Percentiles rank a stretch among this genome's conserved stretches.
phyloP scores from a whole-genome alignment of 345 rosid genomes.

The Aethionema arabicum region DNA sequence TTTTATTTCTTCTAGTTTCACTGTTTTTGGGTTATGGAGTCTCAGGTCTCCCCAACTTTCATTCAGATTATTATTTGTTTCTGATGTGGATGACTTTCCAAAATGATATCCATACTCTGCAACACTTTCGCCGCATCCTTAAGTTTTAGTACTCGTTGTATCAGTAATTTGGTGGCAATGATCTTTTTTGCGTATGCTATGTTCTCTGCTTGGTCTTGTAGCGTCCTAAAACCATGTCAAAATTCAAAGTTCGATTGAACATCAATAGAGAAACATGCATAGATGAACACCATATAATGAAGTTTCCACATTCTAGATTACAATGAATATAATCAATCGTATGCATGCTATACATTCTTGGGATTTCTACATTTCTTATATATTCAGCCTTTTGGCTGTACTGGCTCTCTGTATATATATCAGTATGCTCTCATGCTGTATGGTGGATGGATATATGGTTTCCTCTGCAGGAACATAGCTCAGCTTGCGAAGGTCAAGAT shows the following conservation, averaged over 20 bases:
- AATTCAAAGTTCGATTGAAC: neutral
- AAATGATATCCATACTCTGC: conserved; percentile 7
- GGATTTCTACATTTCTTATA: conserved; percentile 7
- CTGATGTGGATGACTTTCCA: neutral
- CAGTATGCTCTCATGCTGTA: conserved; percentile 5
- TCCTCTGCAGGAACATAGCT: conserved; percentile 68
- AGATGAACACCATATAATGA: conserved; percentile 2
- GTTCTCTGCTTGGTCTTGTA: conserved; percentile 7
- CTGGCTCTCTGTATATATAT: neutral
- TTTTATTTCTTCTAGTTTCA: conserved; percentile 1
- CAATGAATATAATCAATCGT: conserved; percentile 3
- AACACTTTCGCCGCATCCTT: conserved; percentile 1
- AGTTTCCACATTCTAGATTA: neutral
- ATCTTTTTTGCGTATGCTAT: conserved; percentile 16
- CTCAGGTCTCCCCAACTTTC: conserved; percentile 11
- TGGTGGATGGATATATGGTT: conserved; percentile 21
- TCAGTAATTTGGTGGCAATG: conserved; percentile 10
- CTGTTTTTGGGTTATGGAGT: neutral
- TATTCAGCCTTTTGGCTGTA: conserved; percentile 1
- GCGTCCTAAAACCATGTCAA: conserved; percentile 24
- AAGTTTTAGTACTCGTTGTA: conserved; percentile 7
- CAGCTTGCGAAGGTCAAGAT: conserved; percentile 81
- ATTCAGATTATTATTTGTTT: conserved; percentile 6
- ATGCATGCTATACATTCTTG: conserved; percentile 7
- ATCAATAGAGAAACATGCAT: conserved; percentile 17